Evolutionary conservation across 768 basidiomycete species (phyloP).

Genomic region (Pleurotus salmoneostramineus): DNA sequence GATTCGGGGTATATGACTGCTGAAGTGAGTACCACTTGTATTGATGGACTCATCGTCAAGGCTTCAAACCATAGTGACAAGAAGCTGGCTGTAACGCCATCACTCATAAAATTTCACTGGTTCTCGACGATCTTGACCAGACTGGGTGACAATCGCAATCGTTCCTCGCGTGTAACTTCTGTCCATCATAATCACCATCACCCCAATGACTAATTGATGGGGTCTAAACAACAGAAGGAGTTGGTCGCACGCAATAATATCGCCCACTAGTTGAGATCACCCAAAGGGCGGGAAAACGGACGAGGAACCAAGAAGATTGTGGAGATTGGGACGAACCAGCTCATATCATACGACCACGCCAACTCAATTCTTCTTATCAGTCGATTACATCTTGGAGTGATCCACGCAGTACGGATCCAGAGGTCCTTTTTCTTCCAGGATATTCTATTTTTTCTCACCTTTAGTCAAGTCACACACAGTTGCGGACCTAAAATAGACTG

Average conservation of each 20-base stretch:
- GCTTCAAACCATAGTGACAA: neutral
- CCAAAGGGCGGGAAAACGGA: neutral
- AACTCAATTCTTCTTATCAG: neutral
- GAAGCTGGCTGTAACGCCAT: neutral
- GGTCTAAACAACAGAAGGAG: neutral
- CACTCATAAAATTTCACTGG: neutral
- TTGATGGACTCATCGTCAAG: neutral
- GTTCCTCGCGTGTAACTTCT: neutral
- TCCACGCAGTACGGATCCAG: slow-evolving; percentile 6
- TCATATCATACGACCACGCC: neutral
- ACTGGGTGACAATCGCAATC: neutral
- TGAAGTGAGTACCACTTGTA: neutral
- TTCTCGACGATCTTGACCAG: slow-evolving; percentile 2
- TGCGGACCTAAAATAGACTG: neutral
- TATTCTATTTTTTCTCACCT: slow-evolving; percentile 2
- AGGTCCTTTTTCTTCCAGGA: neutral
- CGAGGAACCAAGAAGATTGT: neutral
- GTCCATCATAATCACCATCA: slow-evolving; percentile 7
- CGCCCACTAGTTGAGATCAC: neutral
- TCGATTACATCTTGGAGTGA: neutral
- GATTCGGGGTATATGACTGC: neutral
- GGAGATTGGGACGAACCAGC: neutral
- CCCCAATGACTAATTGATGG: slow-evolving; percentile 2
- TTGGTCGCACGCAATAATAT: neutral
- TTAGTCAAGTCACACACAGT: neutral